Evolutionary conservation across 2,329 filamentous ascomycete species (phyloP).

Genomic region (Myriangium duriaei): DNA sequence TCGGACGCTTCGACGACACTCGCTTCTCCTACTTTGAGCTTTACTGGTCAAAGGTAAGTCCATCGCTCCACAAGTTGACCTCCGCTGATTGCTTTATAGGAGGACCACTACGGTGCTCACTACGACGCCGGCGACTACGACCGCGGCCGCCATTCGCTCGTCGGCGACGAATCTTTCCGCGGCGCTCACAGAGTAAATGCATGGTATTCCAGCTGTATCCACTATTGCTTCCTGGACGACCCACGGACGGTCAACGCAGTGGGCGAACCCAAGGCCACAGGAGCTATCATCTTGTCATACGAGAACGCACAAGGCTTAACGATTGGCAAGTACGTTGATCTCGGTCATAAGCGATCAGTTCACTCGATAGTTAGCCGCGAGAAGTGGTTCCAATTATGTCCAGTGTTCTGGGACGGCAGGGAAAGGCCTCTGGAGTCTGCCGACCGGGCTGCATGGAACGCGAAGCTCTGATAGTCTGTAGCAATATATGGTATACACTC

Average conservation of each 20-base stretch:
- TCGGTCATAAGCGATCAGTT: slow-evolving; percentile 28
- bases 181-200: slow-evolving; percentile 44
- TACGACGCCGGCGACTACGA: slow-evolving; percentile 45
- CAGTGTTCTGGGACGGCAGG: slow-evolving; percentile 36
- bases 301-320: slow-evolving; percentile 63
- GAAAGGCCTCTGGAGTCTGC: slow-evolving; percentile 16
- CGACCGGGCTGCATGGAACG: slow-evolving; percentile 17
- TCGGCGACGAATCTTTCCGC: slow-evolving; percentile 43
- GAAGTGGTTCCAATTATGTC: slow-evolving; percentile 34
- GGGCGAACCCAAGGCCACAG: slow-evolving; percentile 62
- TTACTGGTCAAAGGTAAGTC: slow-evolving; percentile 57
- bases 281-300: slow-evolving; percentile 58
- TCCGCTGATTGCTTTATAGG: slow-evolving; percentile 23
- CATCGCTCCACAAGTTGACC: slow-evolving; percentile 3
- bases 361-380: slow-evolving; percentile 26
- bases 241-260: slow-evolving; percentile 42
- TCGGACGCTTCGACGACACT: slow-evolving; percentile 58
- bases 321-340: slow-evolving; percentile 40
- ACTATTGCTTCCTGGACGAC: slow-evolving; percentile 48
- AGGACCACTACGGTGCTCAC: slow-evolving; percentile 49
- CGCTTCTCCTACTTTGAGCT: slow-evolving; percentile 70
- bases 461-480: too few species aligned
- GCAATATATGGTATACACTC: too few species aligned
- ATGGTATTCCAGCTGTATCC: slow-evolving; percentile 46
- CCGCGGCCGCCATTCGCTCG: slow-evolving; percentile 47